A percentile compares a stretch with the other conserved stretches of the same genome.
Evolutionary conservation across 1,139 yeast genomes (phyloP).

Genomic region (Hyphopichia pseudoburtonii): DNA sequence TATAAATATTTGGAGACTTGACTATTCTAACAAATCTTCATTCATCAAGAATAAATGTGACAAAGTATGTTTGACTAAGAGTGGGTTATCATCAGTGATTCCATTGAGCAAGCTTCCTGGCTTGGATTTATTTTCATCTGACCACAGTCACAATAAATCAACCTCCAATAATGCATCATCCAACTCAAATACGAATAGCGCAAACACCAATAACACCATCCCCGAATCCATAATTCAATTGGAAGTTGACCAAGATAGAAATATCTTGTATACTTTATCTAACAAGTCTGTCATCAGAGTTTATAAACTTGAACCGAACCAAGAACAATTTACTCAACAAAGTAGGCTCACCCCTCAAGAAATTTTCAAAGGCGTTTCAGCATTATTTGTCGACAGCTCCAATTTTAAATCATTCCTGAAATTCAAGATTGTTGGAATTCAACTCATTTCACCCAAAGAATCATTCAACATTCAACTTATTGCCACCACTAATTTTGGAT

Average conservation of each 20-base stretch:
- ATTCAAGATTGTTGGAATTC: conserved; percentile 61
- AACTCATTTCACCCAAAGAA: conserved; percentile 61
- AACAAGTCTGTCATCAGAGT: conserved; percentile 81
- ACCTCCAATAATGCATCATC: conserved; percentile 12
- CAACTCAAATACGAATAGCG: conserved; percentile 13
- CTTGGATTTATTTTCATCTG: conserved; percentile 31
- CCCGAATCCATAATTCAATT: conserved; percentile 66
- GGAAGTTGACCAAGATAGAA: conserved; percentile 74
- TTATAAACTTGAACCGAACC: conserved; percentile 53
- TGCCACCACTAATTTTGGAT: conserved; percentile 86
- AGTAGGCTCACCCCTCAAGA: conserved; percentile 47
- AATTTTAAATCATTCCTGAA: conserved; percentile 44
- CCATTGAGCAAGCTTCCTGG: conserved; percentile 52
- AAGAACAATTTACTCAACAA: conserved; percentile 37
- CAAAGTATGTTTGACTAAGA: conserved; percentile 75
- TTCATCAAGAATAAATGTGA: conserved; percentile 87
- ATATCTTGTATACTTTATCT: conserved; percentile 77
- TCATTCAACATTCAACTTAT: conserved; percentile 72
- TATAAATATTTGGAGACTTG: conserved; percentile 80
- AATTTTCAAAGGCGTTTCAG: conserved; percentile 58
- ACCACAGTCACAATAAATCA: background rate
- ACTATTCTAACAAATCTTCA: conserved; percentile 80
- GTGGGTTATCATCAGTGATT: conserved; percentile 59
- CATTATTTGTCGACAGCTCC: conserved; percentile 47
- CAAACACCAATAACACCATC: conserved; percentile 22